phyloP scores from a whole-genome alignment of 2,329 filamentous ascomycete species.

The Fusarium sp. region DNA sequence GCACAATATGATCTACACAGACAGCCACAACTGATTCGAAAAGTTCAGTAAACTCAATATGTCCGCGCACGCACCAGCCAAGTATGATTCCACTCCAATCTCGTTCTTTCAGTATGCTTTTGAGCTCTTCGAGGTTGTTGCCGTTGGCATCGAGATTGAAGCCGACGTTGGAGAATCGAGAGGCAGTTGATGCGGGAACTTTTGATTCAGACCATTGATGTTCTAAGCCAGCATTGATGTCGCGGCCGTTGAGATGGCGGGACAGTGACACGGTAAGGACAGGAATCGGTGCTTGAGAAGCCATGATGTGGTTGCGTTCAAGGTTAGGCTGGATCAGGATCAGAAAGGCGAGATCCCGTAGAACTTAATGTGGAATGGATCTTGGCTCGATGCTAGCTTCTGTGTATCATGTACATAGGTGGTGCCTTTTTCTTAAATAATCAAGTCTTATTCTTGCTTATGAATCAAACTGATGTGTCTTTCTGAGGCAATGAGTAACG shows the following conservation, averaged over 20 bases:
- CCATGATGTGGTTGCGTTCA: background rate
- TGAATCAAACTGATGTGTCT: background rate
- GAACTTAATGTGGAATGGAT: too few relatives aligned
- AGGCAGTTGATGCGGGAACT: background rate
- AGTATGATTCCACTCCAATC: slow-evolving; percentile 12
- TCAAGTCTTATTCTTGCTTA: background rate
- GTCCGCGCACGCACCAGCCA: slow-evolving; percentile 19
- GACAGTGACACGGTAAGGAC: slow-evolving; percentile 22
- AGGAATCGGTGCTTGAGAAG: background rate
- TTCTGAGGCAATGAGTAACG: background rate
- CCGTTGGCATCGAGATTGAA: slow-evolving; percentile 18
- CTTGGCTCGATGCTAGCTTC: too few relatives aligned
- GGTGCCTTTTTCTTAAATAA: too few relatives aligned
- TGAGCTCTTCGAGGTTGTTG: slow-evolving; percentile 2
- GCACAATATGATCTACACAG: slow-evolving; percentile 5
- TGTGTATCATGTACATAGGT: too few relatives aligned
- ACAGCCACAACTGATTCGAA: slow-evolving; percentile 3
- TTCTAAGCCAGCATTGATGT: background rate
- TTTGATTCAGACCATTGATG: slow-evolving; percentile 21
- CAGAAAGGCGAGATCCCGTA: background rate
- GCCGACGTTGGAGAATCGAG: slow-evolving; percentile 13
- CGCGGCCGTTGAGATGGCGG: slow-evolving; percentile 3
- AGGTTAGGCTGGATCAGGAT: background rate
- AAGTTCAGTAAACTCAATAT: slow-evolving; percentile 21
- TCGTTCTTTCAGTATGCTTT: accelerated